Conservation (phyloP, 495 filamentous ascomycete species). For the Amphirosellinia nigrospora region DNA sequence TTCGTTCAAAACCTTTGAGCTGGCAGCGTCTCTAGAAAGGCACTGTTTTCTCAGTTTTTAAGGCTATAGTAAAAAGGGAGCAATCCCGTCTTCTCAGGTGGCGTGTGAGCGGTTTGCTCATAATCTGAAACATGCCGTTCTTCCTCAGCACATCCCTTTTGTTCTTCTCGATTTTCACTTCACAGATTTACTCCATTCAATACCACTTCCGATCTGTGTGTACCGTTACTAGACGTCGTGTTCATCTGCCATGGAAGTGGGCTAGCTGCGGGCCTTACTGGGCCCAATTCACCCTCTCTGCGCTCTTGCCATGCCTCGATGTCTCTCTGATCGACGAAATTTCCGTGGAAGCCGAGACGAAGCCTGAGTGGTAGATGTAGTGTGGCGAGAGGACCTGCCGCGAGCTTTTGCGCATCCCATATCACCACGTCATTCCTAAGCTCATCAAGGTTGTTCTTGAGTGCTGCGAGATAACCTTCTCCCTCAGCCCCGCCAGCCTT, state of each 20-base stretch:
- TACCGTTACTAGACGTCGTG: conserved; percentile 3
- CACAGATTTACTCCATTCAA: not conserved
- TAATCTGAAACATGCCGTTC: not conserved
- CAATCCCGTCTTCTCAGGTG: not conserved
- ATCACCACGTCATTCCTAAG: conserved; percentile 58
- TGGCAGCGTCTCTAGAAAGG: not conserved
- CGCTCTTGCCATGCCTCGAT: conserved; percentile 51
- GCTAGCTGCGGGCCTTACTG: conserved; percentile 47
- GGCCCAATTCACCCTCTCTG: conserved; percentile 48
- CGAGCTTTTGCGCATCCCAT: conserved; percentile 53
- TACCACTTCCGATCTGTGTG: not conserved
- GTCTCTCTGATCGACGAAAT: conserved; percentile 54
- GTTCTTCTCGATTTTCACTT: not conserved
- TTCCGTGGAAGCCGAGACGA: conserved; percentile 53
- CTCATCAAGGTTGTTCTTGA: conserved; percentile 60
- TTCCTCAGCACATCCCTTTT: not conserved
- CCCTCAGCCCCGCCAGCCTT: conserved; percentile 52
- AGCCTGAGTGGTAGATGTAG: conserved; percentile 54
- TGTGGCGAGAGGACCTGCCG: conserved; percentile 51
- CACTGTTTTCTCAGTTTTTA: not conserved
- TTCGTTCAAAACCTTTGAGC: not conserved
- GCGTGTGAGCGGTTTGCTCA: not conserved
- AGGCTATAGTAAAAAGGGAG: not conserved
- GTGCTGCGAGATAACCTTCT: conserved; percentile 61
- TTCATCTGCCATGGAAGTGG: conserved; percentile 51